Evolutionary conservation across 805 yeast genomes (phyloP).

Genomic region (Metschnikowia noctiluminum): DNA sequence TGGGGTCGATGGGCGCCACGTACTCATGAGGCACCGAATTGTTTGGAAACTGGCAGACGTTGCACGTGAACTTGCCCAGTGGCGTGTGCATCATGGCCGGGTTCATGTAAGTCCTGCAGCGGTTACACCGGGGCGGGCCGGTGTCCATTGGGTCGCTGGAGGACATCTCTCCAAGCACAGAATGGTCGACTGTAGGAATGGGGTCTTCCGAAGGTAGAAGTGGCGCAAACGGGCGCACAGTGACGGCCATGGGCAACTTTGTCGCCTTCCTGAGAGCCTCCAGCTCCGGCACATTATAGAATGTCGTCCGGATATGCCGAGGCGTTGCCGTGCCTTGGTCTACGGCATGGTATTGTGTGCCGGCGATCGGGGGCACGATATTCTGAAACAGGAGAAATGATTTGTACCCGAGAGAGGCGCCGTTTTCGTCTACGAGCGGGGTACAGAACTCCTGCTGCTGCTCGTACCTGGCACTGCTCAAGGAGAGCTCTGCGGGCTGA

Average conservation of each 20-base stretch:
- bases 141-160: conserved; percentile 27
- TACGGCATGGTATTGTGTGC: conserved; percentile 60
- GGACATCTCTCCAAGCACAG: conserved; percentile 29
- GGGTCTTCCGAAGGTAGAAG: conserved; percentile 45
- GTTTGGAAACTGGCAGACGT: conserved; percentile 74
- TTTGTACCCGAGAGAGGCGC: conserved; percentile 18
- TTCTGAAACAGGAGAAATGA: conserved; percentile 71
- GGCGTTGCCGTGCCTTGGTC: conserved; percentile 90
- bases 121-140: conserved; percentile 84
- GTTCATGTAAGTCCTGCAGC: conserved; percentile 89
- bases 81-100: conserved; percentile 71
- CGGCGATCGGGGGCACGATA: conserved; percentile 80
- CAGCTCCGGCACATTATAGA: conserved; percentile 78
- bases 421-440: conserved; percentile 11
- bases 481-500: conserved; percentile 12
- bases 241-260: conserved; percentile 75
- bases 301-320: conserved; percentile 67
- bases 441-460: conserved; percentile 16
- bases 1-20: conserved; percentile 53
- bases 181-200: conserved; percentile 68
- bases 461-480: conserved; percentile 9
- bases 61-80: conserved; percentile 70
- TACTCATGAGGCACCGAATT: conserved; percentile 69
- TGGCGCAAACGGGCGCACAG: conserved; percentile 83
- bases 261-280: conserved; percentile 68